Conservation (phyloP, 2,329 filamentous ascomycete genomes). For the Talaromyces sp. region DNA sequence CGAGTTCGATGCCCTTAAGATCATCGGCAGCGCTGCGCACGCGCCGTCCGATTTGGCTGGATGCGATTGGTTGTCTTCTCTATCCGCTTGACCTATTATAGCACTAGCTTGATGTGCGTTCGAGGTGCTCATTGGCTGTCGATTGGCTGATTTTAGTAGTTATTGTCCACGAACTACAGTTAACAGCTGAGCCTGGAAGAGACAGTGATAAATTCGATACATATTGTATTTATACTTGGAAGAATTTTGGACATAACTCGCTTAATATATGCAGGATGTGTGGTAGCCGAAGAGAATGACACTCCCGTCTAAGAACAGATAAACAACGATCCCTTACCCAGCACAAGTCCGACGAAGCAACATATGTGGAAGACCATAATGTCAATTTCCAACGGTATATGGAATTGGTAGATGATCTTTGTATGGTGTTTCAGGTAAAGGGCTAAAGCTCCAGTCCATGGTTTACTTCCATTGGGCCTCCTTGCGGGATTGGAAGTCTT, state of each 20-base stretch:
- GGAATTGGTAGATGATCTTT: background rate
- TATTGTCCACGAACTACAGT: too few species aligned
- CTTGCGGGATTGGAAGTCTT: slow-evolving; percentile 54
- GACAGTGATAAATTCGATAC: background rate
- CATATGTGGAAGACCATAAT: too few species aligned
- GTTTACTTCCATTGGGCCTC: slow-evolving; percentile 43
- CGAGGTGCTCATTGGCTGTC: background rate
- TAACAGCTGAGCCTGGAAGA: background rate
- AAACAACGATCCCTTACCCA: slow-evolving; percentile 9
- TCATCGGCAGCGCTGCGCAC: background rate
- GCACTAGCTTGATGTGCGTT: background rate
- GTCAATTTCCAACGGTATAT: background rate
- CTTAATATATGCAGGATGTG: slow-evolving; percentile 5
- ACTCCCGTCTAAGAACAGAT: slow-evolving; percentile 17
- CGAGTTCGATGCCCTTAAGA: background rate
- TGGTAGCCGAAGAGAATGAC: background rate
- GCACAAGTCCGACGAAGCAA: slow-evolving; percentile 23
- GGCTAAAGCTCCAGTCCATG: background rate
- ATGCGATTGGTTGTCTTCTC: background rate
- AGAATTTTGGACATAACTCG: background rate
- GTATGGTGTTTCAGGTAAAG: background rate
- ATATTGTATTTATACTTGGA: background rate
- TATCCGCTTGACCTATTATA: background rate
- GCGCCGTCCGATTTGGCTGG: background rate
- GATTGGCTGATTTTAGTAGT: background rate